Conservation (phyloP, 345 rosid genomes). For the Mercurialis annua region DNA sequence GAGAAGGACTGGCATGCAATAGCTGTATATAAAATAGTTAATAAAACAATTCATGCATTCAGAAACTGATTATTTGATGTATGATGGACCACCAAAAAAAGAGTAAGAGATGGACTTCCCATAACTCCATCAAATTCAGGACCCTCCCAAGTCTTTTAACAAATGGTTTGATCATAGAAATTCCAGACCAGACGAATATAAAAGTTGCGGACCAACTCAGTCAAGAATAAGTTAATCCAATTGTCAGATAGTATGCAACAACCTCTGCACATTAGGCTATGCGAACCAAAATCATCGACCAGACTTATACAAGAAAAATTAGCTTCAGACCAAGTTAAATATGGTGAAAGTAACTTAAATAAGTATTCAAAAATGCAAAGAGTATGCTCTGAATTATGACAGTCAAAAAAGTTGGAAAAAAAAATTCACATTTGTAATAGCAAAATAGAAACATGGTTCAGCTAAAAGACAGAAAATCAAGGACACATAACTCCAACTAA, state of each 20-base stretch:
- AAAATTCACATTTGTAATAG: no score
- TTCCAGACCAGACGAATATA: not conserved
- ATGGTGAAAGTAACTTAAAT: no score
- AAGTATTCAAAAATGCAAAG: not conserved
- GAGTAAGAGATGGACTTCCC: not conserved
- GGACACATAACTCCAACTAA: no score
- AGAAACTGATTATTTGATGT: not conserved
- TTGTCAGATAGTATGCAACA: not conserved
- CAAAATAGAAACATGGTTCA: not conserved
- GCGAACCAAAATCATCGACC: not conserved
- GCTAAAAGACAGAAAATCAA: not conserved
- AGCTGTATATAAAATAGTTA: not conserved
- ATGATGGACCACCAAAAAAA: not conserved
- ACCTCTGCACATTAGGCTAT: not conserved
- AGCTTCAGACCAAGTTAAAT: no score
- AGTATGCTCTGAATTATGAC: not conserved
- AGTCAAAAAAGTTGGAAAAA: not conserved
- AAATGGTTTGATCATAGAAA: not conserved
- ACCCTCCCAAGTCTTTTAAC: not conserved
- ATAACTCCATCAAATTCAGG: not conserved
- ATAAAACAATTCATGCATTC: not conserved
- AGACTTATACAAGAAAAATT: not conserved
- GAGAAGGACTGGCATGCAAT: constrained; percentile 16
- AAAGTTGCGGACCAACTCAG: not conserved
- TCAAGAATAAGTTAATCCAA: no score